Conservation (phyloP, 2,329 filamentous ascomycete genomes). For the Fusarium nelsonii region DNA sequence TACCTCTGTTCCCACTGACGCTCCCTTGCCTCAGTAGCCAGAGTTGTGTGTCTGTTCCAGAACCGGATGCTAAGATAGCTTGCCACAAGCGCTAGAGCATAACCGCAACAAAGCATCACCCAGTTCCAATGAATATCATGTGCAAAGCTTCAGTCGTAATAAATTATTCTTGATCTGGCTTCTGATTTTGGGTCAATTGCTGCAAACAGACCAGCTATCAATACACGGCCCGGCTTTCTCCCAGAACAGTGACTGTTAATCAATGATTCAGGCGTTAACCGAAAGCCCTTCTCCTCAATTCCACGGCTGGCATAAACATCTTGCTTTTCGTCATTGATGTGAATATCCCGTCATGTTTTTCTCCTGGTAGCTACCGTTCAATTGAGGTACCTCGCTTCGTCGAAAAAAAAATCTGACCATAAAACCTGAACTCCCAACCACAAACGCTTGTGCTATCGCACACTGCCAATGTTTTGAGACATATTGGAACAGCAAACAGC, state of each 20-base stretch:
- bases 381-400: conserved; percentile 26
- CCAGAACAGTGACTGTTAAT: conserved; percentile 12
- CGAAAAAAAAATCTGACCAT: conserved; percentile 37
- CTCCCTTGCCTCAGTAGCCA: conserved; percentile 1
- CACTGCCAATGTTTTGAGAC: conserved; percentile 33
- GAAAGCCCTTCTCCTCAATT: conserved; percentile 15
- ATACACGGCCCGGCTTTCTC: conserved; percentile 31
- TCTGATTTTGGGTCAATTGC: conserved; percentile 24
- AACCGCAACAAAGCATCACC: not conserved
- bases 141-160: conserved; percentile 1
- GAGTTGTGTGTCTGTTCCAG: no score
- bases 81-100: not conserved
- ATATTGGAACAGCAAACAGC: conserved; percentile 36
- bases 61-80: not conserved
- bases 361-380: conserved; percentile 18
- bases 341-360: conserved; percentile 26
- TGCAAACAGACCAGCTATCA: conserved; percentile 33
- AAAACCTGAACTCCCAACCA: conserved; percentile 47
- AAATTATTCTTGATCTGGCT: conserved; percentile 28
- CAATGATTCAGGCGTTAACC: conserved; percentile 12
- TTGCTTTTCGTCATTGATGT: conserved; percentile 38
- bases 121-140: not conserved
- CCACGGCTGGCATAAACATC: conserved; percentile 19
- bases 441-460: conserved; percentile 47
- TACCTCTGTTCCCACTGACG: not conserved